Percentiles rank a stretch among this genome's conserved stretches.
These are phyloP conservation scores for Afroboletus lepidellus DNA, from an alignment of 1,284 basidiomycete genomes.

Conservation along the genomic window DNA sequence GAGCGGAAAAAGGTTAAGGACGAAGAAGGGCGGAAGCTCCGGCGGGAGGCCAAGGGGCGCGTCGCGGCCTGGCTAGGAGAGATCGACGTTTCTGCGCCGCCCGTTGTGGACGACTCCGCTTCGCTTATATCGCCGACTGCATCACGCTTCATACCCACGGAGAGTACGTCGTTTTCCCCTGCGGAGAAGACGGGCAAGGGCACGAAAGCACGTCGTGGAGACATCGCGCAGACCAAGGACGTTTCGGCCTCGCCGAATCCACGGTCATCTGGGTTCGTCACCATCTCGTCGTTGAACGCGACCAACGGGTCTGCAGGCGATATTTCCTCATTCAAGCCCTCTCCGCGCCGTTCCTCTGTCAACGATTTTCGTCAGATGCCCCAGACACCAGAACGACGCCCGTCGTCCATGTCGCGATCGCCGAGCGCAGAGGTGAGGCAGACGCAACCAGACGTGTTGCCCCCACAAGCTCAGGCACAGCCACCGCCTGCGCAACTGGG, in stretches of 20 bases:
- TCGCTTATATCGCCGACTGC: constrained; percentile 23
- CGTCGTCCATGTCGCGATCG: constrained; percentile 6
- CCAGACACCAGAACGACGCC: background rate
- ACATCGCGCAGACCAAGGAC: constrained; percentile 18
- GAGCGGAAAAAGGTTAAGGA: constrained; percentile 29
- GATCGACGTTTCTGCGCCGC: constrained; percentile 52
- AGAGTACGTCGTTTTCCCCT: constrained; percentile 24
- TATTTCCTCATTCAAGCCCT: constrained; percentile 10
- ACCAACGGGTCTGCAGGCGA: constrained; percentile 2
- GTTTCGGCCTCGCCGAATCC: constrained; percentile 54
- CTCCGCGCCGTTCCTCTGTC: constrained; percentile 25
- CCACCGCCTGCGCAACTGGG: background rate
- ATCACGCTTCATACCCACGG: constrained; percentile 25
- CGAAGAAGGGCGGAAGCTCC: constrained; percentile 39
- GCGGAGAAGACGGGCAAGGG: constrained; percentile 13
- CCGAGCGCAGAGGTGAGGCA: constrained; percentile 15
- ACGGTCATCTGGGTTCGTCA: constrained; percentile 71
- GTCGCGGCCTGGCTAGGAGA: constrained; percentile 74
- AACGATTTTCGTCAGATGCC: constrained; percentile 21
- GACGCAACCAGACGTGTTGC: background rate
- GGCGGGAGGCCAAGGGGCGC: constrained; percentile 60
- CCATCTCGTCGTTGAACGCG: constrained; percentile 51
- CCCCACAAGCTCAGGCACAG: background rate
- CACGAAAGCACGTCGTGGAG: constrained; percentile 1
- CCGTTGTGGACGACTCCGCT: constrained; percentile 22